Conservation (phyloP, 2,329 filamentous ascomycete genomes). For the Penicillium sclerotigenum region DNA sequence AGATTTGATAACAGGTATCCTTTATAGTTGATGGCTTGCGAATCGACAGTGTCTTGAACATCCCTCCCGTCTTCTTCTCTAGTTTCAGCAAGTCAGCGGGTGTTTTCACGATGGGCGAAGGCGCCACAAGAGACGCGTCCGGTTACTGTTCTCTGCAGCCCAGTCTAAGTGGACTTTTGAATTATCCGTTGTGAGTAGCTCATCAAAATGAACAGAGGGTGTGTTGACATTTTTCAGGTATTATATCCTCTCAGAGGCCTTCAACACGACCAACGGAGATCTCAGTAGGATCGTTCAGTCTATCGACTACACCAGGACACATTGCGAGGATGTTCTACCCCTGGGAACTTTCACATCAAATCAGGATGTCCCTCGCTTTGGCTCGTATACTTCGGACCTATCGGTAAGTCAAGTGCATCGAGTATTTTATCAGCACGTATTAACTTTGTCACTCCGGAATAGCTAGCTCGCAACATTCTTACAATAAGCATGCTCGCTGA, state of each 20-base stretch:
- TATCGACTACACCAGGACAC: conserved; percentile 1
- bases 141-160: conserved; percentile 44
- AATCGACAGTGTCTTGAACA: conserved; percentile 50
- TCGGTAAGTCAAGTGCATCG: conserved; percentile 25
- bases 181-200: conserved; percentile 39
- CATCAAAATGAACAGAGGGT: not conserved
- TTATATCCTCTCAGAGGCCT: conserved; percentile 35
- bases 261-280: conserved; percentile 32
- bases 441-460: not conserved
- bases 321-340: conserved; percentile 38
- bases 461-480: conserved; percentile 59
- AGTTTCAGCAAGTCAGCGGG: conserved; percentile 37
- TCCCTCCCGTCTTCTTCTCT: conserved; percentile 44
- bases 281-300: conserved; percentile 22
- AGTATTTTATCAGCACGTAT: not conserved
- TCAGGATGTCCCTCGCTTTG: conserved; percentile 57
- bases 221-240: conserved; percentile 26
- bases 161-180: conserved; percentile 45
- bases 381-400: conserved; percentile 52
- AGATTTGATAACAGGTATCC: not conserved
- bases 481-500: conserved; percentile 59
- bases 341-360: conserved; percentile 58
- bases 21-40: conserved; percentile 48
- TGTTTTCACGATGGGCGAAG: conserved; percentile 49
- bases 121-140: conserved; percentile 37